Evolutionary conservation across 2,329 filamentous ascomycete species (phyloP).

Genomic region (Plenodomus tracheiphilus): DNA sequence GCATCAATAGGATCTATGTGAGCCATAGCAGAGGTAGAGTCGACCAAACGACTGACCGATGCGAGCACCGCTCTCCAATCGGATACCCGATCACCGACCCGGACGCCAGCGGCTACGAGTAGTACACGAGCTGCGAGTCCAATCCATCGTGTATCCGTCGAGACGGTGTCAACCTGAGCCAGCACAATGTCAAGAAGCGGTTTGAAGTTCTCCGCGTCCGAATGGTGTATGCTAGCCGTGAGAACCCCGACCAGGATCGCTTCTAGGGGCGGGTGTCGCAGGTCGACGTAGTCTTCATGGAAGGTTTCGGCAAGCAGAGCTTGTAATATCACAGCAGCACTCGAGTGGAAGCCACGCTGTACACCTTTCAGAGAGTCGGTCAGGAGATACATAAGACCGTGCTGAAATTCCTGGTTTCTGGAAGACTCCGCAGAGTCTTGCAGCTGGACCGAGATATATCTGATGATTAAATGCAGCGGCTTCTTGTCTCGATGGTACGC

Average conservation of each 20-base stretch:
- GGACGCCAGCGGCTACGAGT: constrained; percentile 73
- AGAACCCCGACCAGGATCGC: constrained; percentile 75
- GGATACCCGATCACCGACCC: constrained; percentile 73
- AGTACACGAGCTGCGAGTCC: constrained; percentile 56
- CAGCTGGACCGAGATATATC: constrained; percentile 73
- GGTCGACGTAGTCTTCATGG: constrained; percentile 27
- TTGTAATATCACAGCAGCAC: constrained; percentile 56
- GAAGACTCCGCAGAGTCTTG: constrained; percentile 56
- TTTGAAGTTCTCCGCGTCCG: constrained; percentile 71
- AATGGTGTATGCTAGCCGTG: constrained; percentile 81
- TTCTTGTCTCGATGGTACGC: constrained; percentile 72
- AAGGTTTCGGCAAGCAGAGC: constrained; percentile 51
- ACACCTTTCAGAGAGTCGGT: constrained; percentile 75
- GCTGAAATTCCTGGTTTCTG: constrained; percentile 71
- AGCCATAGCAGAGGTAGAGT: constrained; percentile 43
- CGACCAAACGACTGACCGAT: constrained; percentile 35
- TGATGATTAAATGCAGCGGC: constrained; percentile 71
- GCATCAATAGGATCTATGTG: constrained; percentile 15
- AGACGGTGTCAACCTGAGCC: constrained; percentile 40
- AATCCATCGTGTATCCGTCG: constrained; percentile 46
- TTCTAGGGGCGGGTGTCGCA: constrained; percentile 55
- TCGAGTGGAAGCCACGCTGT: constrained; percentile 61
- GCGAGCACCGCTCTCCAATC: constrained; percentile 71
- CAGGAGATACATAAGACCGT: constrained; percentile 90
- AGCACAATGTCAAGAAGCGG: constrained; percentile 66